Evolutionary conservation across 768 basidiomycete genomes (phyloP), one percentile per base, ranked within the genome.

Genomic region (Leccinum broughii): DNA sequence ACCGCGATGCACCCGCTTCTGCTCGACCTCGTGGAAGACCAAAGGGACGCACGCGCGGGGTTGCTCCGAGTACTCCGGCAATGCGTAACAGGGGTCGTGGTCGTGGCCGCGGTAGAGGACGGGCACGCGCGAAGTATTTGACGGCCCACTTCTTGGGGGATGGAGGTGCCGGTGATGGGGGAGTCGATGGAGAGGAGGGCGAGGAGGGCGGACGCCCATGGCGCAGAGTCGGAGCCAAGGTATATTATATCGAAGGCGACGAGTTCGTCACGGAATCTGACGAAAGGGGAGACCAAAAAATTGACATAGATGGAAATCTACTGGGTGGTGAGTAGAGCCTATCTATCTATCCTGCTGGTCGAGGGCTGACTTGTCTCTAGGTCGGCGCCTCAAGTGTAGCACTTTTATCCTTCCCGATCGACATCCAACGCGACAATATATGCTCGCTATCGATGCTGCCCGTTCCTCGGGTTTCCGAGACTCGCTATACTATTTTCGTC

Each of bases 381-480:
- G 89, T 54, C 87, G 96, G 41, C 80, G 83, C 57, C 97, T 93
- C 81, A 96, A 95, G 74, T 87, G 94, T 1, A 77, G 84, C 30
- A 97, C 95, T 2, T 98, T 99, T 72, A 76, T 83, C n/a, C 85
- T 95, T 6, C 90, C 93, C 0, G 86, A 85, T 58, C 85, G 96
- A 22, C 88, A 98, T 68, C 88, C 93, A 9, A 83, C 91, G 28
- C 83, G 89, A 50, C 81, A 85, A 61, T 99, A 97, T 77, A 92
- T 97, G 85, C 90, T 98, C 46, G 95, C 96, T 22, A 98, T 99
- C 60, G 97, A 99, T 69, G 96, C 95, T 3, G 97, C 97, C 1
- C 87, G 96, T 28, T 92, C 93, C 9, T 95, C 93, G 20, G 97
- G 97, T 4, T 98, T 94, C 76, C 85, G 94, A 52, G 97, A 98